Evolutionary conservation across 257 asterid species (phyloP).

Genomic region (Plantago elongata): DNA sequence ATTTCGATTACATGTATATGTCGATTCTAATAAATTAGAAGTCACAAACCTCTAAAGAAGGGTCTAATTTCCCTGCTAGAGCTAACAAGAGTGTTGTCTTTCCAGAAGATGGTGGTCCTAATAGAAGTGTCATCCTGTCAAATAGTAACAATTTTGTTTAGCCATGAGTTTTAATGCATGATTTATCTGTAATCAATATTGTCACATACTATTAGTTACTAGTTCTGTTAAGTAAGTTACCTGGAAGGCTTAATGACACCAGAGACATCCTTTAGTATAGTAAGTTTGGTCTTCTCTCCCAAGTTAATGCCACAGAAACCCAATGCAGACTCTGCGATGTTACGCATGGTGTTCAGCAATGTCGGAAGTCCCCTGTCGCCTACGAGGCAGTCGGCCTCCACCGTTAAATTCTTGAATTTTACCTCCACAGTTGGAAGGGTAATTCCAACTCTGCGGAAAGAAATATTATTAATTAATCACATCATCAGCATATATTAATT

Average conservation of each 20-base stretch:
- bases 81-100: slow-evolving; percentile 64
- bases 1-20: background rate
- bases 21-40: no score
- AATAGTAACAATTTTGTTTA: background rate
- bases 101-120: slow-evolving; percentile 73
- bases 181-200: no score
- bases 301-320: slow-evolving; percentile 35
- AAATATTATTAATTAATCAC: background rate
- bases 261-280: slow-evolving; percentile 46
- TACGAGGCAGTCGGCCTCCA: slow-evolving; percentile 55
- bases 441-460: slow-evolving; percentile 51
- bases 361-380: slow-evolving; percentile 67
- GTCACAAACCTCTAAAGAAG: slow-evolving; percentile 44
- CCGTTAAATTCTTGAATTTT: slow-evolving; percentile 38
- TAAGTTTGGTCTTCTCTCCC: slow-evolving; percentile 44
- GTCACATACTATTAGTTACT: no score
- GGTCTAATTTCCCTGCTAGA: slow-evolving; percentile 63
- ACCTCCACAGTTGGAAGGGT: slow-evolving; percentile 58
- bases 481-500: background rate
- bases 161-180: background rate
- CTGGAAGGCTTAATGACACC: slow-evolving; percentile 68
- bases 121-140: slow-evolving; percentile 62
- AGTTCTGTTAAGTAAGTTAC: slow-evolving; percentile 17
- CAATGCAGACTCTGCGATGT: slow-evolving; percentile 42
- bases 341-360: slow-evolving; percentile 42